These are phyloP conservation scores for Daedaleopsis nitida DNA, from an alignment of 768 basidiomycete species.

Conservation along the genomic window DNA sequence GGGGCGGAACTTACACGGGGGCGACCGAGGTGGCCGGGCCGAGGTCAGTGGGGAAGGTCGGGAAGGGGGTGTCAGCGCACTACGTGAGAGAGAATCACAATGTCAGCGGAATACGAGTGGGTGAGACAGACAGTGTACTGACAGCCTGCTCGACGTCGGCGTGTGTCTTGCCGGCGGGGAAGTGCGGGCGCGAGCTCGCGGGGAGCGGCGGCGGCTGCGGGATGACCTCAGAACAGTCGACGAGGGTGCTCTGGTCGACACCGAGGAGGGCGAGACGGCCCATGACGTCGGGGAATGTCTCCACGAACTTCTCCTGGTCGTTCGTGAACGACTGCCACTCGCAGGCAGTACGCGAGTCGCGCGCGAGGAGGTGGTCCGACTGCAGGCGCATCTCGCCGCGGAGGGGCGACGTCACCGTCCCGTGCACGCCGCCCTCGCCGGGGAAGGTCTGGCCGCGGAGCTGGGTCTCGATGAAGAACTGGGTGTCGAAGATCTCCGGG, in stretches of 20 bases:
- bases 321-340: constrained; percentile 46
- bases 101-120: neutral
- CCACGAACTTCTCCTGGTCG: constrained; percentile 17
- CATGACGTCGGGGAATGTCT: constrained; percentile 10
- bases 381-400: constrained; percentile 46
- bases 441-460: constrained; percentile 27
- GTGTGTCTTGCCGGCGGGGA: constrained; percentile 24
- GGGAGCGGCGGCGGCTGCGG: constrained; percentile 1
- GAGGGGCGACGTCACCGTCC: constrained; percentile 43
- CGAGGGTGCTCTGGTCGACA: constrained; percentile 8
- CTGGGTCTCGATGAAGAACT: constrained; percentile 29
- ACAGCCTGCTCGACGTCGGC: constrained; percentile 25
- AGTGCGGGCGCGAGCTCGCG: constrained; percentile 6
- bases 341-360: constrained; percentile 48
- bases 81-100: neutral
- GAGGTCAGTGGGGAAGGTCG: constrained; percentile 21
- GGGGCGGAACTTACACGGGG: constrained; percentile 28
- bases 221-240: constrained; percentile 10
- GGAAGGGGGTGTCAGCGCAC: constrained; percentile 18
- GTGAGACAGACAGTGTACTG: neutral
- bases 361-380: constrained; percentile 37
- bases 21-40: constrained; percentile 34
- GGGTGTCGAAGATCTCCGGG: constrained; percentile 23
- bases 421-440: constrained; percentile 39
- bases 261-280: constrained; percentile 29